phyloP scores from a whole-genome alignment of 768 basidiomycete genomes.

The Russula ochroleuca region DNA sequence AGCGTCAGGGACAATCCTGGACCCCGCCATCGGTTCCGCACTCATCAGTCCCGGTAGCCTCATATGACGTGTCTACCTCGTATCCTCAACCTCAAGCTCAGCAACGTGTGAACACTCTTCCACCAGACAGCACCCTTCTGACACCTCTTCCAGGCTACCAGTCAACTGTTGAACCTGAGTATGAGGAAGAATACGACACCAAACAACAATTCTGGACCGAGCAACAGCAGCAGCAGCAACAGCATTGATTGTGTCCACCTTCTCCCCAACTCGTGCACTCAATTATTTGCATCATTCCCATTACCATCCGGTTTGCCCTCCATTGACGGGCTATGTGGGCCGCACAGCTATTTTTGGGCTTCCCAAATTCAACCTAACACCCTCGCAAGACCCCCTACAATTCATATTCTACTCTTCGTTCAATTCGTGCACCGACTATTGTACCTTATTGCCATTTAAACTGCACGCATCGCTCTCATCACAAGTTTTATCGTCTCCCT shows the following conservation, averaged over 20 bases:
- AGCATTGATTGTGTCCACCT: slow-evolving; percentile 4
- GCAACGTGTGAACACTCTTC: slow-evolving; percentile 37
- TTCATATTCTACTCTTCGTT: slow-evolving; percentile 19
- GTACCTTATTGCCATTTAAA: slow-evolving; percentile 24
- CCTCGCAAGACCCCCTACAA: slow-evolving; percentile 4
- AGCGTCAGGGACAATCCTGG: slow-evolving; percentile 20
- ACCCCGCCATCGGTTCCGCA: slow-evolving; percentile 15
- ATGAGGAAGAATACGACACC: slow-evolving; percentile 25
- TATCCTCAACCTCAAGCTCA: slow-evolving; percentile 19
- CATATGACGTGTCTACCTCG: slow-evolving; percentile 19
- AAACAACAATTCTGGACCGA: slow-evolving; percentile 24
- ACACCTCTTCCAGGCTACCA: slow-evolving; percentile 66
- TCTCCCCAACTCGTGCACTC: not conserved
- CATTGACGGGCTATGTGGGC: not conserved
- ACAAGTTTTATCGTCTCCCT: slow-evolving; percentile 12
- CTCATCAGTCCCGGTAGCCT: slow-evolving; percentile 7
- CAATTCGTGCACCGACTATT: slow-evolving; percentile 13
- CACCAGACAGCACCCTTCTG: slow-evolving; percentile 62
- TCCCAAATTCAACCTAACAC: not conserved
- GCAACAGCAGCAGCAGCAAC: slow-evolving; percentile 20
- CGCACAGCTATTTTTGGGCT: not conserved
- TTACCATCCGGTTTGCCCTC: not conserved
- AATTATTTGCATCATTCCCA: not conserved
- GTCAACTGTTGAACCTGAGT: slow-evolving; percentile 32
- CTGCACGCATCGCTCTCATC: slow-evolving; percentile 17